Evolutionary conservation across 1,139 yeast species (phyloP), one percentile per base, ranked within the genome.

Genomic region (Taphrina betulina): DNA sequence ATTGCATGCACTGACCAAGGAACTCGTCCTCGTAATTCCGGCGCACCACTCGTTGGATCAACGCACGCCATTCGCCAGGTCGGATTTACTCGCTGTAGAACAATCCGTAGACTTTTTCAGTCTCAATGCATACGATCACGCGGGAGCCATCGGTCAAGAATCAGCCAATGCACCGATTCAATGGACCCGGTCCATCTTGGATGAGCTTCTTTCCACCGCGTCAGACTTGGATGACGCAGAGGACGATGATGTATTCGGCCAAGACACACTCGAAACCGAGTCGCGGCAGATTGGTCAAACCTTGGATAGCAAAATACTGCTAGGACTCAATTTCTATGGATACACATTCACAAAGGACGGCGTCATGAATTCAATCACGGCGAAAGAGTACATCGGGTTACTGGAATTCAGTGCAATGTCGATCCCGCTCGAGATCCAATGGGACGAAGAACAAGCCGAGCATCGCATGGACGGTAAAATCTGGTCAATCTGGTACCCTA

Each of bases 401-500:
- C 17, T 50, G 20, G 40, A 50, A 20, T 50, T 50, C 46, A 34
- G 43, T 5, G 28, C 20, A 46, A 23, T 38, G 10, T 22, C 46
- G 20, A 23, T 40, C 2, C 54, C 40, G 8, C 23, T 50, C 29
- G 34, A n/a, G n/a, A 28, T 43, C 8, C 3, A 29, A 5, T 50
- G 54, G 54, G n/a, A 38, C 34, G 54, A 40, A 19, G 17, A 20
- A 22, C 29, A 20, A 7, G 44, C 28, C 2, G 54, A 50, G 20
- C 54, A 50, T 17, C 36, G 20, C 16, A 16, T 50, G 26, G 46
- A 40, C 29, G 44, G 44, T 23, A 41, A 23, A 7, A 16, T 50
- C 20, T 50, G 54, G 54, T 24, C 34, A 10, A 50, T 50, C 34
- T 50, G 54, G 45, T 50, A 29, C 35, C 44, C 54, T 16, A 38